Evolutionary conservation across 768 basidiomycete genomes (phyloP), one percentile per base, ranked within the genome.

Genomic region (Daedaleopsis sinensis): DNA sequence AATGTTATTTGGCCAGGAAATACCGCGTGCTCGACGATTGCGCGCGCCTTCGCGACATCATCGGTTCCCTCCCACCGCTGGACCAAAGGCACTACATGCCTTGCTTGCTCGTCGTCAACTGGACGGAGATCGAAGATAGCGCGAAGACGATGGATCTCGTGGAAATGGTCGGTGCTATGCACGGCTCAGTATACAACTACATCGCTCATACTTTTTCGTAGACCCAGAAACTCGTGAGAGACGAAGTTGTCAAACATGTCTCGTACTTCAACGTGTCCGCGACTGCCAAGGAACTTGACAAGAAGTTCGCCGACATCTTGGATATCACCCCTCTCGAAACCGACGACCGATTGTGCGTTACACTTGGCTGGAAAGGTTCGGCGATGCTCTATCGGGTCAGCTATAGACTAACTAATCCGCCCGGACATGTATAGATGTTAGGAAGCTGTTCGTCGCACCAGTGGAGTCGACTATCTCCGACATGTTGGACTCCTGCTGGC

Each of bases 11-110:
- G 39, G 0, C 4, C 66, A 90, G 88, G 67, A 88, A 90, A 78
- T 90, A 86, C 69, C 84, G 85, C 6, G 74, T 86, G 42, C 73
- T 92, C 32, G 90, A 90, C 61, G 91, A 93, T 68, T 90, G 88
- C 65, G 74, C 85, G 32, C 84, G 91, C 23, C 73, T 93, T 21
- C 82, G 89, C 37, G 86, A 90, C 59, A 76, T 90, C 19, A 70
- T 91, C 32, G 76, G 83, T 52, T 70, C 76, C 0, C 73, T 90
- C 19, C 85, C 86, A 10, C 49, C 60, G 2, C 23, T 48, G 1
- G 62, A 74, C 1, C 77, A 81, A 51, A 82, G 83, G 19, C 83
- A 84, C 71, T 92, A 86, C 64, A 69, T 81, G 18, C 89, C 90
- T 15, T 83, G 84, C 1, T 71, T 92, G 2, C 58, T 92, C 18